phyloP scores from a whole-genome alignment of 805 yeast species.

The Pichia sporocuriosa region DNA sequence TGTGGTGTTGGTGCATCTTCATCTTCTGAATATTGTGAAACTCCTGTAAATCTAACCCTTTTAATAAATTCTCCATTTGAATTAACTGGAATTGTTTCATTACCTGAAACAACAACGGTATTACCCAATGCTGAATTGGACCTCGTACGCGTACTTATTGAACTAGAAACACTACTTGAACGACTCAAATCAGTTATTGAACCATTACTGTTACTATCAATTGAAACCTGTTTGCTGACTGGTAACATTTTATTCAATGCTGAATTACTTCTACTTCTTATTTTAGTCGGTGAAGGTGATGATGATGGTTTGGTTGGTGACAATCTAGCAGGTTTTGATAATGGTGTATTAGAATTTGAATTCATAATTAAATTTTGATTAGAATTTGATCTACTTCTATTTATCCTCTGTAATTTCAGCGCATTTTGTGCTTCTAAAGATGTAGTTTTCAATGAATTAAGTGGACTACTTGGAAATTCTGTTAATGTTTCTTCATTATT shows the following conservation, averaged over 20 bases:
- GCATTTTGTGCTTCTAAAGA: constrained; percentile 18
- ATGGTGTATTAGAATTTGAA: constrained; percentile 9
- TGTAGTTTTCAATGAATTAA: constrained; percentile 25
- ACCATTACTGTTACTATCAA: background rate
- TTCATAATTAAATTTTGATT: constrained; percentile 8
- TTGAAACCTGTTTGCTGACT: background rate
- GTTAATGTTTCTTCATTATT: background rate
- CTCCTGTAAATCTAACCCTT: constrained; percentile 48
- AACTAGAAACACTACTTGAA: constrained; percentile 12
- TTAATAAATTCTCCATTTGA: constrained; percentile 26
- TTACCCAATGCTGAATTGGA: constrained; percentile 18
- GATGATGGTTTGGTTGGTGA: constrained; percentile 5
- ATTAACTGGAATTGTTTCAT: constrained; percentile 4
- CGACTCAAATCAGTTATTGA: constrained; percentile 11
- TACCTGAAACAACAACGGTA: constrained; percentile 17
- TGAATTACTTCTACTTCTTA: constrained; percentile 20
- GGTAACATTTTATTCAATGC: constrained; percentile 2
- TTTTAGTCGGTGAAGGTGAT: constrained; percentile 12
- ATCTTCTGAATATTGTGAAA: constrained; percentile 42
- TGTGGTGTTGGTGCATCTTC: constrained; percentile 49
- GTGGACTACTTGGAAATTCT: constrained; percentile 24
- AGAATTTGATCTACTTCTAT: constrained; percentile 26
- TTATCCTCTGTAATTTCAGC: constrained; percentile 11
- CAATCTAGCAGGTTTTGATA: background rate
- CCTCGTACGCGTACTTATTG: constrained; percentile 3